Base-by-base conservation (phyloP, 768 basidiomycete genomes). In the Russula virescens region DNA sequence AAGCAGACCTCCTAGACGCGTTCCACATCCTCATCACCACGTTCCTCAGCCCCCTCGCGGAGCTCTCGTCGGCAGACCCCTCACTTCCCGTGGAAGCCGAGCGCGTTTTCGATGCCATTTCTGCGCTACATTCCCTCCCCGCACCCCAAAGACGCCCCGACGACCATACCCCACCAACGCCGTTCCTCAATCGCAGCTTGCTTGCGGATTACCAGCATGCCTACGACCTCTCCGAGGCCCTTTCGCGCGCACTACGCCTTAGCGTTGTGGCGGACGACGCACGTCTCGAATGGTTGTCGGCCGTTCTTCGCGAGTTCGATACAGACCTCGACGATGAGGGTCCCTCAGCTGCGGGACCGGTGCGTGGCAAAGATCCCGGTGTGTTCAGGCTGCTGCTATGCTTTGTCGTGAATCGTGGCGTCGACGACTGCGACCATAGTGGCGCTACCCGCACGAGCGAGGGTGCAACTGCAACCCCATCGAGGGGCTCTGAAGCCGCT, bases 121-220 rank as follows among this genome's bases (percentile, higher is more conserved):
- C 86, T 65, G 77, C 81, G 0, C 74, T 91, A 16, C 75, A 87
- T 28, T 80, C 83, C 13, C 65, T 82, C 11, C 75, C 78, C 11
- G 66, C 73, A 1, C 67, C 70, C 5, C 21, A 58, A 31, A 55
- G 28, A 10, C 50, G 62, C 2, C 45, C 55, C 5, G 42, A 55
- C 4, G 58, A 67, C 48, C 31, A 31, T 14, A 21, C 42, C 2
- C 55, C 65, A 3, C 66, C 72, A 14, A 71, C 67, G 7, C 69
- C 75, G 1, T 91, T 89, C 74, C 79, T 89, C 63, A 82, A 89
- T 68, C 82, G 80, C 28, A 70, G 88, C 13, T 77, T 92, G 25
- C 73, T 92, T 13, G 80, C 79, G 7, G 90, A 92, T 69, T 90
- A 91, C 71, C 85, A 90, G 62, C 78, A 84, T 46, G 75, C 84